Evolutionary conservation across 352 stramenopile species (phyloP).

Genomic region (Globisporangium cystogenes): DNA sequence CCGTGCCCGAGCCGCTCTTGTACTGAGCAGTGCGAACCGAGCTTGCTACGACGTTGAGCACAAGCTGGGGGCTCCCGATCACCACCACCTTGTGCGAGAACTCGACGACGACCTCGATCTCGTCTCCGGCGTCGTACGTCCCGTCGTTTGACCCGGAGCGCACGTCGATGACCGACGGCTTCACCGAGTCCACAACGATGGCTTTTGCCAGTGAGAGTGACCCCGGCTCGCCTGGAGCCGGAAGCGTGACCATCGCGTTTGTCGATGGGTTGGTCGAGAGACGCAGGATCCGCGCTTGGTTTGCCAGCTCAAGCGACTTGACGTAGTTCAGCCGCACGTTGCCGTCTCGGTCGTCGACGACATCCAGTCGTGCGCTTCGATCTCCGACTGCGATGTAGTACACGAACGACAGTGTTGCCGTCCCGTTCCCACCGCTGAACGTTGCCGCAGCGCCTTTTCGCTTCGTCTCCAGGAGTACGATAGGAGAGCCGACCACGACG

Average conservation of each 20-base stretch:
- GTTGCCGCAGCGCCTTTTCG: conserved; percentile 15
- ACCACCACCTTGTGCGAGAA: conserved; percentile 58
- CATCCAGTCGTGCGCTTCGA: conserved; percentile 24
- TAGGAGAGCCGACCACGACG: conserved; percentile 41
- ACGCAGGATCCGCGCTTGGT: conserved; percentile 39
- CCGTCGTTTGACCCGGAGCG: conserved; percentile 32
- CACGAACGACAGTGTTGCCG: conserved; percentile 37
- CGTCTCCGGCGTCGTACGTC: conserved; percentile 59
- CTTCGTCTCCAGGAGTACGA: conserved; percentile 29
- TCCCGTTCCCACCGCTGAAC: conserved; percentile 31
- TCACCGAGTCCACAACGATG: conserved; percentile 41
- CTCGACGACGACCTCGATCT: conserved; percentile 38
- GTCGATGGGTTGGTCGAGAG: conserved; percentile 39
- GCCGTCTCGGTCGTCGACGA: conserved; percentile 41
- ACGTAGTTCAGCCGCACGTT: conserved; percentile 41
- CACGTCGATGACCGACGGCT: conserved; percentile 38
- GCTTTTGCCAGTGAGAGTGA: conserved; percentile 39
- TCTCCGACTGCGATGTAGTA: conserved; percentile 45
- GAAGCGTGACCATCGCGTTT: conserved; percentile 28
- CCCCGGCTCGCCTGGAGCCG: conserved; percentile 33
- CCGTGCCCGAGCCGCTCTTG: conserved; percentile 35
- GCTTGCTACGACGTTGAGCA: conserved; percentile 41
- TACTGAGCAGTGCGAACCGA: conserved; percentile 41
- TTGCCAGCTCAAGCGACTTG: conserved; percentile 26
- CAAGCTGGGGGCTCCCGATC: conserved; percentile 27